Base-by-base conservation (phyloP, 768 basidiomycete species). In the Infundibulicybe gibba region DNA sequence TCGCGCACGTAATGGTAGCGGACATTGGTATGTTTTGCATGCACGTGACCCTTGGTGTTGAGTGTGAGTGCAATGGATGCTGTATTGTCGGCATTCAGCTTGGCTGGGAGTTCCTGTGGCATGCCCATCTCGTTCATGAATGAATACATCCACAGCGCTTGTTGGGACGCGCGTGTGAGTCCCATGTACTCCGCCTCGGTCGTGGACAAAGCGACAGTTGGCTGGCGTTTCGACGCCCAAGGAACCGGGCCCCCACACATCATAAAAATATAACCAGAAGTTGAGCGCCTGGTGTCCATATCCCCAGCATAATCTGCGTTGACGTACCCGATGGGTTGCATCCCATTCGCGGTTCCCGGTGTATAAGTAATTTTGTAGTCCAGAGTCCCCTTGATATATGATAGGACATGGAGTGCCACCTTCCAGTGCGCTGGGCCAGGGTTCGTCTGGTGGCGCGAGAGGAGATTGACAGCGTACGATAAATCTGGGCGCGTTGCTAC, bases 341-440 rank as follows among this genome's bases (percentile, higher is more conserved):
- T 46, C 25, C 25, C 25, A 31, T 5, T 32, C 3, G 19, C 19
- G 11, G 37, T 33, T 9, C 31, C 48, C 32, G 33, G 48, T n/a
- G 41, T 43, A 49, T 56, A 62, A 10, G 48, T 60, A 37, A 67
- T 54, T 3, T 41, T 39, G 17, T 51, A 55, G 45, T 61, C 46
- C 1, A 54, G 39, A 0, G 68, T 66, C 6, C 67, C 64, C 37
- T 67, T 66, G 37, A 74, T 42, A 48, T 72, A 71, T 0, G 55
- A 48, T 12, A 69, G 52, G 17, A 71, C 35, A 45, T 67, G 67
- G 21, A 66, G 58, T n/a, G 68, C 54, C 1, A 69, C 68, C 2
- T 62, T 55, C 69, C 69, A 71, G 47, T 75, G 72, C 0, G 45
- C 50, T 0, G 50, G 42, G 0, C 62, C 60, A 8, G 66, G 66